Conservation (phyloP, 305 asterid genomes). For the Fraxinus platypoda region DNA sequence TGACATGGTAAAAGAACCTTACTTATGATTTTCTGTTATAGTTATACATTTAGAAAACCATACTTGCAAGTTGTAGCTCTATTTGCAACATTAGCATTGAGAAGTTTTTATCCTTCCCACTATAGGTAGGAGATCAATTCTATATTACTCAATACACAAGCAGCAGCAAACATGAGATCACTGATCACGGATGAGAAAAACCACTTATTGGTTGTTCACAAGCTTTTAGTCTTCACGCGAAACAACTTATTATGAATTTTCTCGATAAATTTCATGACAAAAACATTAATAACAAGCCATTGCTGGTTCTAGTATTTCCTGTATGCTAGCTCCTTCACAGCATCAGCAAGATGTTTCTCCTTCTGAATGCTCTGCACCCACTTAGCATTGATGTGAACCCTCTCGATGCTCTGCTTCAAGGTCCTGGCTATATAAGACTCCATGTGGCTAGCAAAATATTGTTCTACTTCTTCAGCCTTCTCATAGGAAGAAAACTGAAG, state of each 20-base stretch:
- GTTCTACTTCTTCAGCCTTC: conserved; percentile 71
- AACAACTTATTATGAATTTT: background rate
- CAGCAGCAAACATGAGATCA: background rate
- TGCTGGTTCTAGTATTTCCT: conserved; percentile 42
- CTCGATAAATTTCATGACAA: background rate
- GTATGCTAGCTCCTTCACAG: conserved; percentile 59
- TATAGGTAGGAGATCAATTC: too few species aligned
- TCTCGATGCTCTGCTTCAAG: conserved; percentile 84
- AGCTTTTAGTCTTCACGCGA: background rate
- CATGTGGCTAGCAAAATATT: conserved; percentile 68
- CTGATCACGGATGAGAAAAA: background rate
- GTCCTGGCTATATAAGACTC: conserved; percentile 82
- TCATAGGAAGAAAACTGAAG: conserved; percentile 68
- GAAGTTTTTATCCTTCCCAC: too few species aligned
- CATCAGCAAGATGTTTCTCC: conserved; percentile 62
- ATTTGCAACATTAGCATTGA: too few species aligned
- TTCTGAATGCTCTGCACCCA: conserved; percentile 77
- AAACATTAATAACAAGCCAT: background rate
- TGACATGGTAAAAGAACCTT: too few species aligned
- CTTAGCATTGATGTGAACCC: conserved; percentile 72
- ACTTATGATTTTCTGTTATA: too few species aligned
- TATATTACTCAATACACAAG: background rate
- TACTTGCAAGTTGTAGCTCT: too few species aligned
- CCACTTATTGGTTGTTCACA: background rate
- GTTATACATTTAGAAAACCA: too few species aligned